These are phyloP conservation scores for Capsaspora owczarzaki DNA, from an alignment of 78 protist species.

Conservation along the genomic window DNA sequence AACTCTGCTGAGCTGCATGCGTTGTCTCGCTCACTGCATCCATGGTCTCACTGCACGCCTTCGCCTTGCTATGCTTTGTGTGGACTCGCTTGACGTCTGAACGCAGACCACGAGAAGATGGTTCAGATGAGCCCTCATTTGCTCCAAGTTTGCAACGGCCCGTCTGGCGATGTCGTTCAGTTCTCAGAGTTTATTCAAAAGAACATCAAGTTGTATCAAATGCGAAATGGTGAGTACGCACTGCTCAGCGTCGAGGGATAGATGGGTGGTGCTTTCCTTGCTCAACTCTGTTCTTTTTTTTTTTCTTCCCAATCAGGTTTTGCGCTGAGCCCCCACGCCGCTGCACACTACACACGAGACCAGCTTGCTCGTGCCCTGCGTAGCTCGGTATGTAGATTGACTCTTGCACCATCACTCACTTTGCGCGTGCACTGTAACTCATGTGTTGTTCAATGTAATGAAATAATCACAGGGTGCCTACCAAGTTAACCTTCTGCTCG, in stretches of 20 bases:
- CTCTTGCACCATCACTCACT: no score
- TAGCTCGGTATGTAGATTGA: no score
- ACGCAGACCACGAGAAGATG: neutral
- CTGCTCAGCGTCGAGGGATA: no score
- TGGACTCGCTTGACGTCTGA: neutral
- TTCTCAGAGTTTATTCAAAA: conserved; percentile 45
- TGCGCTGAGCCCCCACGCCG: conserved; percentile 41
- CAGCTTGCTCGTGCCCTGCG: no score
- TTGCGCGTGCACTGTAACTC: no score
- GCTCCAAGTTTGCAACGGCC: conserved; percentile 5
- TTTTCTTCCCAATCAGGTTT: neutral
- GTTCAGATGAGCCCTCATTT: neutral
- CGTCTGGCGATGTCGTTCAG: conserved; percentile 45
- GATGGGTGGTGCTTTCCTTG: no score
- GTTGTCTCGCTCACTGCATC: neutral
- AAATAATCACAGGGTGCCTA: no score
- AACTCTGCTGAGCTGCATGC: neutral
- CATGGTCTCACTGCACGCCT: neutral
- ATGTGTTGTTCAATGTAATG: no score
- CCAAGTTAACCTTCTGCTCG: conserved; percentile 48
- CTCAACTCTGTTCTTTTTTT: neutral
- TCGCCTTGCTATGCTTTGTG: neutral
- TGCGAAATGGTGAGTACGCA: conserved; percentile 17
- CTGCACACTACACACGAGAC: no score
- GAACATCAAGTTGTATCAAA: conserved; percentile 40